Evolutionary conservation across 108 stramenopile species (phyloP).

Genomic region (Skeletonema menzelii): DNA sequence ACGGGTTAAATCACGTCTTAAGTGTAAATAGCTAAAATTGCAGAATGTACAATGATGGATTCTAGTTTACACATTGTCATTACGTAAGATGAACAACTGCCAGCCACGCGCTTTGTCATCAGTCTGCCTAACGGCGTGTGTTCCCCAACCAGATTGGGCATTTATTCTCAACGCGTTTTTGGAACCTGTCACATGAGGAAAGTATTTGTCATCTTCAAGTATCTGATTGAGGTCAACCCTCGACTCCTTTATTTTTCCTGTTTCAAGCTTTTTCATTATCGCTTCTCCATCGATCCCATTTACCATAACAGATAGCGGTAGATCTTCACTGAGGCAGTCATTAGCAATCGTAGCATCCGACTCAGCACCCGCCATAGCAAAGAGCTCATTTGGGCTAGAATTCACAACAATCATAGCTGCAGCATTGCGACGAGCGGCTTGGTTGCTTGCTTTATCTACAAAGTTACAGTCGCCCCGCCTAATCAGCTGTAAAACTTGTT

Average conservation of each 20-base stretch:
- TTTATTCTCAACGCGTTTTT: slow-evolving; percentile 47
- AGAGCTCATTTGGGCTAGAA: slow-evolving; percentile 58
- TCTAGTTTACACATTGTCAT: neutral
- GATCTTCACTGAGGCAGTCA: slow-evolving; percentile 20
- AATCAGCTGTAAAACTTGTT: slow-evolving; percentile 51
- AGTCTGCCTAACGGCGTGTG: slow-evolving; percentile 47
- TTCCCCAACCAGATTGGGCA: slow-evolving; percentile 65
- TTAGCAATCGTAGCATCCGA: slow-evolving; percentile 2
- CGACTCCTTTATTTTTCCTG: slow-evolving; percentile 24
- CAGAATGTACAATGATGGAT: neutral
- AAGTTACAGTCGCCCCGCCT: slow-evolving; percentile 71
- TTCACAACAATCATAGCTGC: slow-evolving; percentile 70
- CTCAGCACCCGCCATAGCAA: slow-evolving; percentile 69
- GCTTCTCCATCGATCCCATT: slow-evolving; percentile 60
- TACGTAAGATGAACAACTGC: slow-evolving; percentile 57
- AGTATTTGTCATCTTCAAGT: neutral
- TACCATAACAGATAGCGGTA: slow-evolving; percentile 66
- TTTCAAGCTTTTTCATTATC: slow-evolving; percentile 23
- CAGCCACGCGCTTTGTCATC: slow-evolving; percentile 23
- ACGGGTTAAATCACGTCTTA: too few species aligned
- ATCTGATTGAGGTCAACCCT: neutral
- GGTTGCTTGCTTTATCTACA: slow-evolving; percentile 54
- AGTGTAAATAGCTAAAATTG: too few species aligned
- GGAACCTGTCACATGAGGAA: slow-evolving; percentile 42
- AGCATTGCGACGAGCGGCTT: slow-evolving; percentile 35